Evolutionary conservation across 805 yeast genomes (phyloP).

Genomic region (Danielia oregonensis): DNA sequence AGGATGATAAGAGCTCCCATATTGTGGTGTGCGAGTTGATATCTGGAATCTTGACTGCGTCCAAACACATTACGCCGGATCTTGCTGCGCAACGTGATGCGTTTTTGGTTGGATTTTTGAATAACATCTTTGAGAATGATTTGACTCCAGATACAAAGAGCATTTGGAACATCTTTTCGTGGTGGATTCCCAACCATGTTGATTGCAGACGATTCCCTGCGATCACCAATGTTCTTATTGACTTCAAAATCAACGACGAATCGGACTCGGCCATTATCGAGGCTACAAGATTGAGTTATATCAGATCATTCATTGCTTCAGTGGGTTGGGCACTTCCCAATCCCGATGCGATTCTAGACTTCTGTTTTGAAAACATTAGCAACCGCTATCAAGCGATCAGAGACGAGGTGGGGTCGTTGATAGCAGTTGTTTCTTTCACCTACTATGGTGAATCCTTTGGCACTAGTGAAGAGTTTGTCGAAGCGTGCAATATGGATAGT

Average conservation of each 20-base stretch:
- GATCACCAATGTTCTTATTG: constrained; percentile 41
- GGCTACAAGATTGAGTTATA: constrained; percentile 54
- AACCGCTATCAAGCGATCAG: constrained; percentile 76
- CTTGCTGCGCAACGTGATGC: constrained; percentile 39
- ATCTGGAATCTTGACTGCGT: constrained; percentile 56
- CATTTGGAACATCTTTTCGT: constrained; percentile 72
- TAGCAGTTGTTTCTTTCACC: constrained; percentile 45
- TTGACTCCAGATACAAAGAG: constrained; percentile 69
- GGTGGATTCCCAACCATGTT: constrained; percentile 67
- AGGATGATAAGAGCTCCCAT: constrained; percentile 72
- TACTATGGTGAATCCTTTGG: constrained; percentile 41
- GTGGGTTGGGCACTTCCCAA: constrained; percentile 53
- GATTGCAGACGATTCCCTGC: constrained; percentile 66
- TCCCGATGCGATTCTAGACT: constrained; percentile 39
- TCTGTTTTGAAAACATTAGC: constrained; percentile 46
- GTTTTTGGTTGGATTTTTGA: constrained; percentile 43
- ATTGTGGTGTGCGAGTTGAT: constrained; percentile 69
- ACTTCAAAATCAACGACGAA: constrained; percentile 44
- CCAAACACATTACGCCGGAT: constrained; percentile 38
- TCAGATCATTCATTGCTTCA: constrained; percentile 48
- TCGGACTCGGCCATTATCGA: constrained; percentile 64
- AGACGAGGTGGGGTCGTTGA: constrained; percentile 57
- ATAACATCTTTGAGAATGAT: constrained; percentile 47
- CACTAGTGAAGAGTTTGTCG: constrained; percentile 37
- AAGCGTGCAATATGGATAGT: constrained; percentile 22